Base-by-base conservation (phyloP, 2,329 filamentous ascomycete genomes). In the Colletotrichum zoysiae region DNA sequence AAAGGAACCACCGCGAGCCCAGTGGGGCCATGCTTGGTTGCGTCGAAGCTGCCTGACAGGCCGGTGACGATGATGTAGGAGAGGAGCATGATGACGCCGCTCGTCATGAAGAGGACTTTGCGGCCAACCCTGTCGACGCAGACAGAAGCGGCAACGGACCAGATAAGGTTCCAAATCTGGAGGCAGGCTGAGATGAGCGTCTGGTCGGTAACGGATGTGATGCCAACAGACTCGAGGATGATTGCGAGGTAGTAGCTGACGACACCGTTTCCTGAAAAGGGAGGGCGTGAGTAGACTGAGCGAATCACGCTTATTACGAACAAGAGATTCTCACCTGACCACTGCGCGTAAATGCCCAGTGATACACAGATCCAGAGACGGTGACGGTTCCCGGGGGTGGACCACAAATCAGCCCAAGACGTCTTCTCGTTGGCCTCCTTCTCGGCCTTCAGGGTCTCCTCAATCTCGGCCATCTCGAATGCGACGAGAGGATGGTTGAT, bases 181-280 rank as follows among this genome's bases (percentile, higher is more conserved):
- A 71, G 48, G 30, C 65, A 71, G 23, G 58, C 69, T 2, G 65
- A 68, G 75, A 85, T 84, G 56, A 81, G 74, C 20, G 80, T 80
- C 76, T 84, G 82, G 1, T 78, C 77, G 35, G 78, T 75, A 5
- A 79, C 74, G 20, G 80, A 77, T 1, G 59, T 62, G 12, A 83
- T 80, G 26, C 69, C 69, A 16, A 68, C 69, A 14, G 65, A 71
- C 35, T 56, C 50, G 16, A 84, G 77, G 35, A 84, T 78, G n/a
- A 79, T 75, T 44, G 76, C 74, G 57, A 84, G 77, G 61, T 83
- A 84, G 74, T 83, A 84, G 1, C 83, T 86, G 75, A 90, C 86
- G 59, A 90, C 84, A 70, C 85, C 87, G 63, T 88, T 88, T 44
- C 84, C 87, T 55, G 26, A 6, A 11, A 26, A 2, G 16, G 81